phyloP scores from a whole-genome alignment of 208 protist genomes.

The Leishmania major region DNA sequence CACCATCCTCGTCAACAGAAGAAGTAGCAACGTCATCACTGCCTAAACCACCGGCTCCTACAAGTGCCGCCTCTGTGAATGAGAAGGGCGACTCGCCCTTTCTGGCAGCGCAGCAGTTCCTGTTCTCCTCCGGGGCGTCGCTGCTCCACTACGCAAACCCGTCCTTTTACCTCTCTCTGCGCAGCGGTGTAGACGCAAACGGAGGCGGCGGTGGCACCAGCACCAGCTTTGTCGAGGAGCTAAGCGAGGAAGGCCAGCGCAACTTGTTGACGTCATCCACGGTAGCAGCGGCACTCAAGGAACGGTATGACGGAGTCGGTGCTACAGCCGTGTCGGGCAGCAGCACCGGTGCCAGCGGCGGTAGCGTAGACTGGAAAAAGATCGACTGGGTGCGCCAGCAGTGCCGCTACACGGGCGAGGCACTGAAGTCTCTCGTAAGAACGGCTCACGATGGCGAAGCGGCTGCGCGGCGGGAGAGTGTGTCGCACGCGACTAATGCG shows the following conservation, averaged over 20 bases:
- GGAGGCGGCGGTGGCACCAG: not conserved
- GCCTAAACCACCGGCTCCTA: not conserved
- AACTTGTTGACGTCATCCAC: constrained; percentile 19
- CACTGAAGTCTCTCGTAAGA: not conserved
- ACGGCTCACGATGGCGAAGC: not conserved
- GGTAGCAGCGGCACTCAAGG: constrained; percentile 15
- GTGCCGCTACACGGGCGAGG: constrained; percentile 33
- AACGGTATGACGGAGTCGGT: constrained; percentile 15
- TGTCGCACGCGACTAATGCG: not conserved
- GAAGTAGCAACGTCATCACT: not conserved
- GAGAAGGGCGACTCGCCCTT: constrained; percentile 11
- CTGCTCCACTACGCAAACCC: constrained; percentile 21
- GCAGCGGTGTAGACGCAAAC: constrained; percentile 4
- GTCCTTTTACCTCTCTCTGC: constrained; percentile 15
- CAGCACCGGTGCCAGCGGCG: not conserved
- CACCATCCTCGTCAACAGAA: not conserved
- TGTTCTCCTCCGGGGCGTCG: constrained; percentile 25
- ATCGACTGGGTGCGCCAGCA: constrained; percentile 31
- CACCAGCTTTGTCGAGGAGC: constrained; percentile 9
- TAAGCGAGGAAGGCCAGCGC: constrained; percentile 12
- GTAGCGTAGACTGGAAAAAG: constrained; percentile 27
- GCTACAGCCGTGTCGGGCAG: not conserved
- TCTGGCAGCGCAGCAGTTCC: constrained; percentile 24
- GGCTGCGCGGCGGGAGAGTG: not conserved
- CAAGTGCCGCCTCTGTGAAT: not conserved